phyloP scores from a whole-genome alignment of 2,329 filamentous ascomycete species.

The Neurospora sp. region DNA sequence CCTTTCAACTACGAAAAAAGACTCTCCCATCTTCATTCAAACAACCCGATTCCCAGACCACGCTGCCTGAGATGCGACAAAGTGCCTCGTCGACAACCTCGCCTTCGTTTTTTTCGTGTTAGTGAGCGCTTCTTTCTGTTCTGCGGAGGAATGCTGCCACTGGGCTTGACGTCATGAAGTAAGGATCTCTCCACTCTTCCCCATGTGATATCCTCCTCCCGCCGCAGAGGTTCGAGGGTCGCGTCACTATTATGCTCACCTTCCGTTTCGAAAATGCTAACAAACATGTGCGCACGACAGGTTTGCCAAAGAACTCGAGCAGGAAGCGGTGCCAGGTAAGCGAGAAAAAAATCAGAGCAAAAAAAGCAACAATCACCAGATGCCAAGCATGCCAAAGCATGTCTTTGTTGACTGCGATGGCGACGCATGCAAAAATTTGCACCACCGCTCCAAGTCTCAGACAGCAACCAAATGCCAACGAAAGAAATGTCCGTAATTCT shows the following conservation, averaged over 20 bases:
- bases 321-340: slow-evolving; percentile 73
- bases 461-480: slow-evolving; percentile 2
- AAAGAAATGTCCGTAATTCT: background rate
- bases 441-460: background rate
- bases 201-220: background rate
- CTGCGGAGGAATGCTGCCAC: background rate
- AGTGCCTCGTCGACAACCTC: background rate
- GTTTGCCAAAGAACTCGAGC: slow-evolving; percentile 70
- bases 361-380: background rate
- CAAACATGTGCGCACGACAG: slow-evolving; percentile 31
- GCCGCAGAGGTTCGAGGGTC: background rate
- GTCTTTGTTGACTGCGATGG: slow-evolving; percentile 1
- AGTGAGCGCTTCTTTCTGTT: background rate
- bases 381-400: background rate
- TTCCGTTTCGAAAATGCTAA: background rate
- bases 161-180: slow-evolving; percentile 20
- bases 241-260: background rate
- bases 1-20: background rate
- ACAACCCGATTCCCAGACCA: background rate
- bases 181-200: slow-evolving; percentile 6
- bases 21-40: background rate
- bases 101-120: background rate
- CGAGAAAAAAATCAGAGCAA: background rate
- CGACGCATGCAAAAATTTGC: background rate
- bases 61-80: background rate